These are phyloP conservation scores for Colletotrichum sp. DNA, from an alignment of 2,329 filamentous ascomycete species.

Conservation along the genomic window DNA sequence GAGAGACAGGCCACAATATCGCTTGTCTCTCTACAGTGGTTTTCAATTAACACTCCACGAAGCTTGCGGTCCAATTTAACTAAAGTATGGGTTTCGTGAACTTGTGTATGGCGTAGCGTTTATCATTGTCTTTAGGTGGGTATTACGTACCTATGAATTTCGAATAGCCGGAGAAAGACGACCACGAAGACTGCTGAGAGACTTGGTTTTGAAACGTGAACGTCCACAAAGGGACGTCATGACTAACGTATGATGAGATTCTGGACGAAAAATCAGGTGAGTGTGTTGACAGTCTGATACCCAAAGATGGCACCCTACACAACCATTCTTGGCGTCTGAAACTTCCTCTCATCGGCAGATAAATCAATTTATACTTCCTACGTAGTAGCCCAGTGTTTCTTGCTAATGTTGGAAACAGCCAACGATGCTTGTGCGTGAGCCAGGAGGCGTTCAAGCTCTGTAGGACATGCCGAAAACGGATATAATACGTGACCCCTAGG, in stretches of 20 bases:
- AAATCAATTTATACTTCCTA: not conserved
- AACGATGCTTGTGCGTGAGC: not conserved
- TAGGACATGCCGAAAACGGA: rapidly evolving
- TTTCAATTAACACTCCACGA: not conserved
- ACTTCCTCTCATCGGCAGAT: rapidly evolving
- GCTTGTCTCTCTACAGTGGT: too few species aligned
- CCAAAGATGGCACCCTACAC: not conserved
- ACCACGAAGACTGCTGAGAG: not conserved
- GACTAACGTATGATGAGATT: not conserved
- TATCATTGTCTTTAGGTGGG: rapidly evolving
- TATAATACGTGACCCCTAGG: not conserved
- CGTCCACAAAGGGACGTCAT: not conserved
- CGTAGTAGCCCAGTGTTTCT: not conserved
- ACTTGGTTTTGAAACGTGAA: not conserved
- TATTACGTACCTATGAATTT: not conserved
- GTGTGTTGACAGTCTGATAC: not conserved
- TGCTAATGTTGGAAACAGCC: not conserved
- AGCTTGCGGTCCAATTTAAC: not conserved
- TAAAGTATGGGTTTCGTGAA: not conserved
- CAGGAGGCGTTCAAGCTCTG: not conserved
- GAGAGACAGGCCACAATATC: not conserved
- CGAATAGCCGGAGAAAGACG: rapidly evolving
- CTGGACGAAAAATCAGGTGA: not conserved
- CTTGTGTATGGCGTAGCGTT: not conserved
- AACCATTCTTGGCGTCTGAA: not conserved